Base-by-base conservation (phyloP, 2,329 filamentous ascomycete genomes). In the Epichloe bromicola region DNA sequence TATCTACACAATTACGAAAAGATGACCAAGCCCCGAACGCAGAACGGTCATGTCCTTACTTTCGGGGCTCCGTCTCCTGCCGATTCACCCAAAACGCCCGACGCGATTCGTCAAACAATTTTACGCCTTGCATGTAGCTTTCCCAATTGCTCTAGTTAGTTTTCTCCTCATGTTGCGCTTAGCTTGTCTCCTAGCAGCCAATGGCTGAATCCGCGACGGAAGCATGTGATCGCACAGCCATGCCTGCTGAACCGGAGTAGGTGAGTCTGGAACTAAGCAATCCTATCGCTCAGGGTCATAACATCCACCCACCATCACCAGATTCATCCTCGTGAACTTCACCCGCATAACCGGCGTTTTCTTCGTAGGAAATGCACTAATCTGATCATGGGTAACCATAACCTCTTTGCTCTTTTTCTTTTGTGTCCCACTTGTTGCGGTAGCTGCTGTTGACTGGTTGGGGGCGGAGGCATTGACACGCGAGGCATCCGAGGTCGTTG, bases 311-410 rank as follows among this genome's bases (percentile, higher is more conserved):
- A 89, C 89, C 54, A 97, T 74, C 12, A 96, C 85, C 57, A 97
- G 68, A 65, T 98, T 98, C 88, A 95, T 96, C 54, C 88, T 76
- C 3, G 93, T 97, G 61, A 96, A 96, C 61, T 85, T 81, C 50
- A 95, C 90, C 69, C 91, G 93, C 68, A 94, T 87, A 11, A 97
- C 87, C 0, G 91, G 90, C 15, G 86, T 91, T 70, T 95, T 95
- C 78, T 98, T 98, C 4, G 93, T 97, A 1, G 88, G 83, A 64
- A 96, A 97, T 1, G 88, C 90, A 56, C 82, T 88, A 69, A 98
- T 94, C 69, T 97, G 93, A 63, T 98, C 93, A 0, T 89, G 84
- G 0, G 85, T 90, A 43, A 95, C 85, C 60, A 88, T 87, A 4
- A 89, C 87, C 60, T 96, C 91, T 67, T 96, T 96, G 51, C 79